These are phyloP conservation scores for Plasmodium knowlesi DNA, from an alignment of 169 alveolate genomes.

Conservation along the genomic window DNA sequence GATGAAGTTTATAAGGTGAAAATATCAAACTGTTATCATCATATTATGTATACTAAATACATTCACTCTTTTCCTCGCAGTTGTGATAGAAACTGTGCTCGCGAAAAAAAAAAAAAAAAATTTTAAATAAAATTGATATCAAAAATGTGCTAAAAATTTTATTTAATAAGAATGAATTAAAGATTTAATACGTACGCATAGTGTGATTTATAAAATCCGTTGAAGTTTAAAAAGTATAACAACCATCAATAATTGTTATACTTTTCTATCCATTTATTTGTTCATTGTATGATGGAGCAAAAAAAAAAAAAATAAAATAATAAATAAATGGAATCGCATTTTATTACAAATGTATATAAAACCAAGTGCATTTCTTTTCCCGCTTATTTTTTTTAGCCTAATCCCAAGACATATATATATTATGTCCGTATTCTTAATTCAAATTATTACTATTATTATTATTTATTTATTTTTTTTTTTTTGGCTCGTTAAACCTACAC, in stretches of 20 bases:
- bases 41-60: not conserved
- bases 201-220: not conserved
- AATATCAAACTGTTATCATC: not conserved
- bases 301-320: too few relatives aligned
- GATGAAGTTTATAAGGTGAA: not conserved
- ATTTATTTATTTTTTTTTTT: not conserved
- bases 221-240: not conserved
- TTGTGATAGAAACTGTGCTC: not conserved
- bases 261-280: not conserved
- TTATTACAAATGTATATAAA: too few relatives aligned
- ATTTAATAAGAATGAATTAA: not conserved
- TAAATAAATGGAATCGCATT: not conserved
- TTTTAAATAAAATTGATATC: not conserved
- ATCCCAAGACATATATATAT: not conserved
- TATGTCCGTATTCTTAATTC: not conserved
- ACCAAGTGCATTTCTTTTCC: not conserved
- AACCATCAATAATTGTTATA: not conserved
- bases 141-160: not conserved
- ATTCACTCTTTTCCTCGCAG: not conserved
- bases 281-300: not conserved
- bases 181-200: not conserved
- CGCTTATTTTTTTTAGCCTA: not conserved
- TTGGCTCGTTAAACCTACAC: not conserved
- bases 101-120: not conserved
- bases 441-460: not conserved